These are phyloP conservation scores for Fusarium cyanostomum DNA, from an alignment of 2,329 filamentous ascomycete species.

Conservation along the genomic window DNA sequence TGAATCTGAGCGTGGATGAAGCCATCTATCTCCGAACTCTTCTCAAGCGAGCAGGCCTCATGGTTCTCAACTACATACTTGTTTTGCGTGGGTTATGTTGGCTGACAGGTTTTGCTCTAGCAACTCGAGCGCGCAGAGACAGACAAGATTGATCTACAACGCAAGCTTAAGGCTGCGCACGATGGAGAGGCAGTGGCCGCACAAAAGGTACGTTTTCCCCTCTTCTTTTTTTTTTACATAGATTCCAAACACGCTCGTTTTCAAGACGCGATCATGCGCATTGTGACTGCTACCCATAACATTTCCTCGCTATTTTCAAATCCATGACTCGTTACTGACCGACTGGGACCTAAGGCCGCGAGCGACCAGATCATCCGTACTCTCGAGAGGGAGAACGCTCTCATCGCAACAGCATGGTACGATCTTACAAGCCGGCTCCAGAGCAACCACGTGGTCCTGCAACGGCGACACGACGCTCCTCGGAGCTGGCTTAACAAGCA, in stretches of 20 bases:
- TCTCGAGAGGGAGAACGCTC: conserved; percentile 78
- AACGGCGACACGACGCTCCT: conserved; percentile 77
- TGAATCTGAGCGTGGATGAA: not conserved
- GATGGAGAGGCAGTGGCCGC: conserved; percentile 59
- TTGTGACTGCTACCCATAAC: not conserved
- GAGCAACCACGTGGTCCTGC: conserved; percentile 83
- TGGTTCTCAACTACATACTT: not conserved
- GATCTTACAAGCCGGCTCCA: conserved; percentile 81
- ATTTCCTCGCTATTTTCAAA: not conserved
- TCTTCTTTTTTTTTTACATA: conserved; percentile 14
- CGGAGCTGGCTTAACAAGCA: conserved; percentile 89
- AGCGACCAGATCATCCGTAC: conserved; percentile 69
- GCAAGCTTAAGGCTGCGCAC: conserved; percentile 62
- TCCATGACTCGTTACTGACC: conserved; percentile 19
- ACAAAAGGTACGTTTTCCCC: conserved; percentile 59
- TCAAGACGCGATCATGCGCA: not conserved
- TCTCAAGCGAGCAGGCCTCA: conserved; percentile 2
- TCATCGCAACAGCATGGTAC: conserved; percentile 88
- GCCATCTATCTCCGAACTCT: conserved; percentile 1
- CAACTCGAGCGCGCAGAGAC: conserved; percentile 68
- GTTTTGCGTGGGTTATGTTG: not conserved
- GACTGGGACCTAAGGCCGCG: conserved; percentile 52
- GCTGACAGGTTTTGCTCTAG: conserved; percentile 47
- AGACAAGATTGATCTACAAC: conserved; percentile 65
- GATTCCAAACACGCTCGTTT: not conserved